Base-by-base conservation (phyloP, 2,329 filamentous ascomycete genomes). In the Claviceps quebecensis region DNA sequence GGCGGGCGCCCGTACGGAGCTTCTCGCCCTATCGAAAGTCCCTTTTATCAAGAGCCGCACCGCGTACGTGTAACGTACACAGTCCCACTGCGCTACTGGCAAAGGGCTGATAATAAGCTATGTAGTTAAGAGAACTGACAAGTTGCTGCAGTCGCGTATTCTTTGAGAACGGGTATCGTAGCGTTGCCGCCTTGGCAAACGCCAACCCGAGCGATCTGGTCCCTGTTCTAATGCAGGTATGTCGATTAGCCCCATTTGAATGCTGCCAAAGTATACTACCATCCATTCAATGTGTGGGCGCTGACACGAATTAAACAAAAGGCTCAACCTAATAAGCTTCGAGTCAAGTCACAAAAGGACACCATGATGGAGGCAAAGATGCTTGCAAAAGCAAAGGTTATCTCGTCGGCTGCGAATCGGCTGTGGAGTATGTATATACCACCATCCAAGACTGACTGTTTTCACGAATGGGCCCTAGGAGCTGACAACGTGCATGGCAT, bases 11-110 rank as follows among this genome's bases (percentile, higher is more conserved):
- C 78, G 77, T 53, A 75, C 81, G 0, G 86, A 89, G 59, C 70
- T 89, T 16, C 67, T 90, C 9, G 81, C 81, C 3, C 72, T 89
- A 60, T 77, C 84, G 2, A 80, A 83, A 62, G 80, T 89, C 41
- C 80, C 83, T 0, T 88, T 83, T 60, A 76, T 90, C 58, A 89
- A 90, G 64, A 87, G 84, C 60, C 78, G 83, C 51, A 89, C 85
- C 14, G 86, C 86, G 61, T 75, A 72, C 50, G n/a, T n/a, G n/a
- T n/a, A n/a, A n/a, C n/a, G 72, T 61, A 60, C 9, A 34, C 29
- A 34, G 29, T 9, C 29, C 29, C 9, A 34, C 29, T 34, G 29
- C 29, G 8, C 29, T 34, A 11, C 29, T 34, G 29, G 29, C 29
- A 34, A 34, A 34, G 29, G 29, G 29, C 29, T 34, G 29, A 19